Evolutionary conservation across 305 asterid species (phyloP).

Genomic region (Fraxinus angustifolia): DNA sequence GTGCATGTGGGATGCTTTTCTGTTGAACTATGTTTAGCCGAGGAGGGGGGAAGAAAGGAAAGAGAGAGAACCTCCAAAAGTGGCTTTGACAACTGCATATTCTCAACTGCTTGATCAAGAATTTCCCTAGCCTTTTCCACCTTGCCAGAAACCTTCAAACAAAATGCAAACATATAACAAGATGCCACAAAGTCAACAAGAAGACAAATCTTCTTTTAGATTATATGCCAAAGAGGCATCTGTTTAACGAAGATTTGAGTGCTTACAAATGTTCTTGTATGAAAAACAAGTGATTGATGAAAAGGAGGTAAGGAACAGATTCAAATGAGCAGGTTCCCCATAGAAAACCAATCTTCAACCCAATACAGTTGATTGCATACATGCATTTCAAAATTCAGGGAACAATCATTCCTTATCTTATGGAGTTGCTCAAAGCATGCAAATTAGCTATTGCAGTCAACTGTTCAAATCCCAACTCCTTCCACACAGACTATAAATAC

Average conservation of each 20-base stretch:
- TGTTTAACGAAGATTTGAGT: background rate
- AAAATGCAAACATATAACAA: conserved; percentile 8
- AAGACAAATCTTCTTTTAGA: background rate
- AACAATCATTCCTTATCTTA: background rate
- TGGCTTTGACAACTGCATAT: conserved; percentile 71
- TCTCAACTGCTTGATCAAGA: conserved; percentile 79
- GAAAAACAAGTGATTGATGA: background rate
- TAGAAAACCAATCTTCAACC: background rate
- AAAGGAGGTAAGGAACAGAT: background rate
- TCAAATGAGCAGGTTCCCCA: background rate
- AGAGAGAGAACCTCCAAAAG: conserved; percentile 70
- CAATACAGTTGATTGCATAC: background rate
- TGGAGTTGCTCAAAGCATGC: conserved; percentile 8
- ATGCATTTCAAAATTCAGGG: background rate
- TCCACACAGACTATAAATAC: background rate
- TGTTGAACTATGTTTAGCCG: background rate
- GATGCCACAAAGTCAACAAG: conserved; percentile 10
- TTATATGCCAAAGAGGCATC: conserved; percentile 11
- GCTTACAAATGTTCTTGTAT: conserved; percentile 8
- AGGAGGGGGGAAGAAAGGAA: conserved; percentile 7
- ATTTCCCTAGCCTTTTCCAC: conserved; percentile 86
- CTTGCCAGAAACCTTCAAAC: conserved; percentile 75
- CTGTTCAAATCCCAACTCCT: background rate
- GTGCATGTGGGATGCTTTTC: background rate
- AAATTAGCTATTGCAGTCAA: background rate